These are phyloP conservation scores for Venturia pyrina DNA, from an alignment of 2,329 filamentous ascomycete species.

Conservation along the genomic window DNA sequence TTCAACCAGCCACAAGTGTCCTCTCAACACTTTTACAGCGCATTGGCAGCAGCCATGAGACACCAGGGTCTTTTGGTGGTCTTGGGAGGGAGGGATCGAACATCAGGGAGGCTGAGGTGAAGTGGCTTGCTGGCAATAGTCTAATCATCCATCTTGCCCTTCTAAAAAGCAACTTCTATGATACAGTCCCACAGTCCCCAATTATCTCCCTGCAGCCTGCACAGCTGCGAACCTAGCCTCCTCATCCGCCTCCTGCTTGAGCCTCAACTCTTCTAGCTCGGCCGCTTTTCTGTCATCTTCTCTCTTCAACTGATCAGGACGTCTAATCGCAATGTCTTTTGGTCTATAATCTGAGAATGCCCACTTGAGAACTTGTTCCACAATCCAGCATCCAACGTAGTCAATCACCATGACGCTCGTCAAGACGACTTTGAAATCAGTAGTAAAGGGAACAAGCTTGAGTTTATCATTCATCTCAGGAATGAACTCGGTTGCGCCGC, in stretches of 20 bases:
- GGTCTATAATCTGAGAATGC: constrained; percentile 86
- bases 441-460: constrained; percentile 79
- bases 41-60: no score
- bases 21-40: background rate
- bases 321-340: constrained; percentile 81
- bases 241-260: constrained; percentile 21
- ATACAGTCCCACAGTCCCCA: background rate
- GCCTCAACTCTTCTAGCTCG: constrained; percentile 38
- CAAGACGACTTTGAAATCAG: constrained; percentile 82
- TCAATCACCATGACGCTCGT: constrained; percentile 78
- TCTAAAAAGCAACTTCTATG: background rate
- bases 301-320: constrained; percentile 74
- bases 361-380: constrained; percentile 77
- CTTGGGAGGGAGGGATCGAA: no score
- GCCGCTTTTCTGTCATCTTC: constrained; percentile 60
- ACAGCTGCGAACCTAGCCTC: constrained; percentile 4
- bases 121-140: background rate
- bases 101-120: background rate
- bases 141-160: background rate
- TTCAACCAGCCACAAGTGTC: background rate
- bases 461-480: constrained; percentile 92
- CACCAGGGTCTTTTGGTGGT: background rate
- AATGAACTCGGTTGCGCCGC: constrained; percentile 88
- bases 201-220: background rate
- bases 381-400: constrained; percentile 74